Base-by-base conservation (phyloP, 225 moss, liverwort and hornwort genomes). In the Polytrichum commune region DNA sequence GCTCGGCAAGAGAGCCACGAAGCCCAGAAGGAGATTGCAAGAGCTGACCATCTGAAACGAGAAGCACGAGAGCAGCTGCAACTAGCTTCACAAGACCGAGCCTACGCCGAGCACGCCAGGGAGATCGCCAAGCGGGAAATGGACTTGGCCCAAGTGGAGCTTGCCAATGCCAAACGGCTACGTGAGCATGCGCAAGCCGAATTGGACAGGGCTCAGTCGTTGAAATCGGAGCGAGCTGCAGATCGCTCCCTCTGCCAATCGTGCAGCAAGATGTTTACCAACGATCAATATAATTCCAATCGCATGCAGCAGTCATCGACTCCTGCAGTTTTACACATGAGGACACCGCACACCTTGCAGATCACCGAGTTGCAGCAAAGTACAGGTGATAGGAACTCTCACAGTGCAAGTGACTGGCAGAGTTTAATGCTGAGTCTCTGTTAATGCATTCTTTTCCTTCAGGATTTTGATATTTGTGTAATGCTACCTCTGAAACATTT, bases 91-190 rank as follows among this genome's bases (percentile, higher is more conserved):
- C 81, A 76, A 0, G 87, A 84, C 74, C 69, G 77, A 72, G 73
- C 70, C 2, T 82, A 87, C 27, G 80, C 82, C 4, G 84, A 83
- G 2, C 73, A 75, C 27, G 71, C 80, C 32, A 73, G 77, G n/a
- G 80, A 85, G 67, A 68, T 71, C 27, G 78, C 88, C 2, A 88
- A 85, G 73, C 72, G 85, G 10, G 85, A 82, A 46, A 76, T 76
- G 65, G 87, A 87, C 32, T 46, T 87, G 7, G 78, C 84, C 8
- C 84, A 87, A 75, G 76, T 81, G 20, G 87, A 87, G 73, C 81
- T 83, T 25, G 69, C 62, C 24, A 73, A 69, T 57, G 87, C 87
- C 2, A 87, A 87, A 73, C 73, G 84, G 62, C 71, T 81, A 18
- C 67, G 87, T 28, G 81, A 84, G 77, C 81, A 78, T 29, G 79